Percentiles rank a stretch among this genome's conserved stretches.
phyloP scores from a whole-genome alignment of 1,284 basidiomycete species.

The Cutaneotrichosporon sp. region DNA sequence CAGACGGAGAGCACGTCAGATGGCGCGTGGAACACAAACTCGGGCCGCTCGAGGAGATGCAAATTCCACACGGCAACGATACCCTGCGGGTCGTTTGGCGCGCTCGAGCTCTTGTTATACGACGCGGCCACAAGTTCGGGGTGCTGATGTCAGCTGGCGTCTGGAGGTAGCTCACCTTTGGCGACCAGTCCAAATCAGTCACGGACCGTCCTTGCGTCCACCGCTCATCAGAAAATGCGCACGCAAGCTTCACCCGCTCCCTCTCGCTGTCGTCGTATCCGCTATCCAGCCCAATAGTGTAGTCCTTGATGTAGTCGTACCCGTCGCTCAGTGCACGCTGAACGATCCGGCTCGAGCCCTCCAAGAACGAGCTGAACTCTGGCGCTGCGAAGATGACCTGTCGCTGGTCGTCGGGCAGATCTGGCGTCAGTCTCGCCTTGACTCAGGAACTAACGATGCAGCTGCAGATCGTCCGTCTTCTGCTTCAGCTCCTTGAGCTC shows the following conservation, averaged over 20 bases:
- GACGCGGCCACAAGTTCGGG: conserved; percentile 91
- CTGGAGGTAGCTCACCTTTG: conserved; percentile 60
- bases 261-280: conserved; percentile 80
- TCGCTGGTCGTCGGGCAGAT: conserved; percentile 77
- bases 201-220: conserved; percentile 87
- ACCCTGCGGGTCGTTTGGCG: conserved; percentile 89
- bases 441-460: conserved; percentile 26
- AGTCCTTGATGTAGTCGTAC: conserved; percentile 96
- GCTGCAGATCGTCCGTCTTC: conserved; percentile 63
- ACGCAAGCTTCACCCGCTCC: conserved; percentile 76
- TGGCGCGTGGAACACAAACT: conserved; percentile 94
- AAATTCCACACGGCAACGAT: conserved; percentile 97
- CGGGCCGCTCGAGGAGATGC: conserved; percentile 87
- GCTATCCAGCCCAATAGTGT: conserved; percentile 74
- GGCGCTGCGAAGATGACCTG: conserved; percentile 73
- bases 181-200: conserved; percentile 95
- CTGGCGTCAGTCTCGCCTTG: conserved; percentile 47
- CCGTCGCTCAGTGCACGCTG: conserved; percentile 92
- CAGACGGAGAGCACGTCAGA: conserved; percentile 94
- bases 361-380: conserved; percentile 88
- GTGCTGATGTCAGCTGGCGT: conserved; percentile 57
- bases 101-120: conserved; percentile 92
- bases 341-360: conserved; percentile 89
- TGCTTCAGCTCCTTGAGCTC: conserved; percentile 75
- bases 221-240: conserved; percentile 81